A percentile compares a stretch with the other conserved stretches of the same genome.
These are phyloP conservation scores for Circinella minor DNA, from an alignment of 371 early-diverging fungal species.

Conservation along the genomic window DNA sequence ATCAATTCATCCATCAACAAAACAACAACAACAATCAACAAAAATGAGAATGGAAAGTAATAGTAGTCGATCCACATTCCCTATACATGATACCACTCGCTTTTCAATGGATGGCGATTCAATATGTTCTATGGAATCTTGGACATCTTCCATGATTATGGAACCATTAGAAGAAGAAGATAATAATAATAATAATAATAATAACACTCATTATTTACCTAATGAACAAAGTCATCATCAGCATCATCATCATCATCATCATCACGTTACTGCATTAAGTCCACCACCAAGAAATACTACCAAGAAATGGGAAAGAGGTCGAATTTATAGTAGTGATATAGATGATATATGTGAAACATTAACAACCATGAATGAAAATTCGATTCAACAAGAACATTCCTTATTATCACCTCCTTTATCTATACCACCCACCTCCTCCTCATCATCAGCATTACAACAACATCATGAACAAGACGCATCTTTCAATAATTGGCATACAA, in stretches of 20 bases:
- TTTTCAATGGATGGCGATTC: not conserved
- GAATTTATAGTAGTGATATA: not conserved
- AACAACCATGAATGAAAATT: not conserved
- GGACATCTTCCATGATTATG: not conserved
- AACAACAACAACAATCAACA: too few relatives aligned
- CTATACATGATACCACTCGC: not conserved
- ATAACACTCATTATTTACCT: not conserved
- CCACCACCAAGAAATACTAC: conserved; percentile 13
- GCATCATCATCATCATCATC: not conserved
- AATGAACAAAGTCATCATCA: not conserved
- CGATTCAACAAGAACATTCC: not conserved
- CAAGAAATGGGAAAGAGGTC: not conserved
- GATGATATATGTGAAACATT: conserved; percentile 11
- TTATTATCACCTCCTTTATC: too few relatives aligned
- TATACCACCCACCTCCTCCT: not conserved
- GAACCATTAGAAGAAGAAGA: not conserved
- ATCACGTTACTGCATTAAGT: conserved; percentile 13
- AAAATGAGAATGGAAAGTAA: not conserved
- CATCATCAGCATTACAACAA: not conserved
- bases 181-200: too few relatives aligned
- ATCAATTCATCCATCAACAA: not conserved
- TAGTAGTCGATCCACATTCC: not conserved
- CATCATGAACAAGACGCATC: not conserved
- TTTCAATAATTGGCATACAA: not conserved
- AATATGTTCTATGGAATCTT: conserved; percentile 1